Evolutionary conservation across 441 rosid genomes (phyloP), one percentile per base, ranked within the genome.

Genomic region (Populus trichocarpa): DNA sequence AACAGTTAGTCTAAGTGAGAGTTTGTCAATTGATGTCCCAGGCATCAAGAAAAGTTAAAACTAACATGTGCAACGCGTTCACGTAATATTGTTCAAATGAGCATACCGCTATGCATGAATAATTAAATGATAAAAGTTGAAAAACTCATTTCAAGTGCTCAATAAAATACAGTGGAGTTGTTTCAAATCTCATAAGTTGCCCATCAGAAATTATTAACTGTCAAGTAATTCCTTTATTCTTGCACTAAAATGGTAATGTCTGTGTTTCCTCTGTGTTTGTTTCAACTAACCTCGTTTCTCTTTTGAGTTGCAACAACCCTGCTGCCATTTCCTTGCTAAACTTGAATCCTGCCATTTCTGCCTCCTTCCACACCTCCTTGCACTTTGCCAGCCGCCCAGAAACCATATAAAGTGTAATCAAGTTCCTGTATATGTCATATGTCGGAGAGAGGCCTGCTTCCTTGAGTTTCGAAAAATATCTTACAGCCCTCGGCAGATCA

Each of bases 361-460:
- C 91, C 84, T 96, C 99, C 84, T 84, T 91, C 59, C 88, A 80
- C 28, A 92, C 79, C 84, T 88, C 93, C 87, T 78, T 91, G 72
- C 90, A 89, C 86, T 93, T 96, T 9, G 89, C 88, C 65, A 88
- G 73, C 77, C 97, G 86, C 53, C 98, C 96, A 10, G 87, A 87
- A 78, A 70, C 83, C 73, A 80, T 70, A 77, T 80, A 90, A 72
- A 92, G 61, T 73, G 73, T 83, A 46, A 91, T 84, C 89, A 92
- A 59, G 71, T 88, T 80, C 42, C 85, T 85, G 80, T 87, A 94
- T 8, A 96, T 83, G 74, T 88, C 98, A 74, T 90, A 92, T 2
- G 94, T 86, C 14, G 97, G 97, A 20, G 89, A 86, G 73, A 94
- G 90, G 70, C 98, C 97, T 1, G 95, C 94, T 83, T 92, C 97